Evolutionary conservation across 495 filamentous ascomycete species (phyloP).

Genomic region (Pyrenopolyporus hunteri): DNA sequence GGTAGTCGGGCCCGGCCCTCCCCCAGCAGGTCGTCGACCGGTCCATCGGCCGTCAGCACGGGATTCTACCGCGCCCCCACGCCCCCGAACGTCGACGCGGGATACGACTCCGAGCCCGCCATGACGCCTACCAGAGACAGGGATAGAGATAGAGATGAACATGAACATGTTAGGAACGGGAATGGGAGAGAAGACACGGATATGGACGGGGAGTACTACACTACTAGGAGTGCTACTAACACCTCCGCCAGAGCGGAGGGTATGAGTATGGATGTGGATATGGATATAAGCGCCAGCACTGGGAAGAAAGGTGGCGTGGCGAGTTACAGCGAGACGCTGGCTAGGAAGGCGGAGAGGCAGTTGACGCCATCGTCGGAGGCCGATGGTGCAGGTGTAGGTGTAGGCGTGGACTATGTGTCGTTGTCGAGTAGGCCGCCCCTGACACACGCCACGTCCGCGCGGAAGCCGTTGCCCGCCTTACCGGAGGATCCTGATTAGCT

Average conservation of each 20-base stretch:
- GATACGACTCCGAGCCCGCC: slow-evolving; percentile 41
- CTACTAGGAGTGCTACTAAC: too few relatives aligned
- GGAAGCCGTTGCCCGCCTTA: slow-evolving; percentile 59
- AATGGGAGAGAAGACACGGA: too few relatives aligned
- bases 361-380: slow-evolving; percentile 49
- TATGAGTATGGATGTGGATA: slow-evolving; percentile 2
- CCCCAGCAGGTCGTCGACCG: too few relatives aligned
- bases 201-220: slow-evolving; percentile 35
- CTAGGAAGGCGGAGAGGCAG: slow-evolving; percentile 36
- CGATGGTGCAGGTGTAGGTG: slow-evolving; percentile 12
- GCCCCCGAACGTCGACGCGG: slow-evolving; percentile 34
- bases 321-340: slow-evolving; percentile 26
- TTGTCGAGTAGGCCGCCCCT: slow-evolving; percentile 36
- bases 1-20: too few relatives aligned
- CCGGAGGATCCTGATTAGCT: slow-evolving; percentile 51
- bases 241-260: not conserved
- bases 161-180: too few relatives aligned
- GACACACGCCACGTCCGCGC: slow-evolving; percentile 34
- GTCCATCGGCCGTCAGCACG: too few relatives aligned
- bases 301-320: slow-evolving; percentile 4
- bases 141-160: too few relatives aligned
- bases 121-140: slow-evolving; percentile 21
- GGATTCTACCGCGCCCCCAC: slow-evolving; percentile 34
- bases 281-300: slow-evolving; percentile 2
- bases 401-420: slow-evolving; percentile 33